Conservation (phyloP, 2,329 filamentous ascomycete species). For the Zymoseptoria tritici region DNA sequence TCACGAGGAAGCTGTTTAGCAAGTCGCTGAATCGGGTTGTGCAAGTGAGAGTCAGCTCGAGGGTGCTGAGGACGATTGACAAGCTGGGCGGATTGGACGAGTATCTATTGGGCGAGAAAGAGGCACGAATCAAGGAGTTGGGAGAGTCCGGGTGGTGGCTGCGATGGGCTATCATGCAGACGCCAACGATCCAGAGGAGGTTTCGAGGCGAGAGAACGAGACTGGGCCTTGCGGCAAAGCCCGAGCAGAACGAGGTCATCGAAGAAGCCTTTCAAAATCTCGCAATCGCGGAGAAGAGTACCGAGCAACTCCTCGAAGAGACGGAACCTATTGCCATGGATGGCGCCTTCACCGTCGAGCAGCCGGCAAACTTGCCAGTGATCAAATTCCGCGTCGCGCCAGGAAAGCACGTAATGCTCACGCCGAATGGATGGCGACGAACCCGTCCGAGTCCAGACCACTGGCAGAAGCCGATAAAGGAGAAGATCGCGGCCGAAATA, state of each 20-base stretch:
- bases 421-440: constrained; percentile 24
- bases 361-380: constrained; percentile 16
- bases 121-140: constrained; percentile 71
- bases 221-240: constrained; percentile 52
- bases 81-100: constrained; percentile 85
- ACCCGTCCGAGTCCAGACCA: constrained; percentile 14
- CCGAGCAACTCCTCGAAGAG: constrained; percentile 13
- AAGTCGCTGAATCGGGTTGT: constrained; percentile 55
- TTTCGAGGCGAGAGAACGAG: constrained; percentile 58
- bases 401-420: constrained; percentile 25
- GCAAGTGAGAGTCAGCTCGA: constrained; percentile 60
- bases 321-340: constrained; percentile 20
- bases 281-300: constrained; percentile 9
- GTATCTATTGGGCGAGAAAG: constrained; percentile 77
- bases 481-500: constrained; percentile 11
- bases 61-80: constrained; percentile 60
- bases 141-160: constrained; percentile 86
- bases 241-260: constrained; percentile 12
- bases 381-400: constrained; percentile 27
- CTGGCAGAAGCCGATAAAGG: constrained; percentile 16
- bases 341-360: constrained; percentile 23
- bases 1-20: constrained; percentile 59
- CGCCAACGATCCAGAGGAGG: constrained; percentile 54
- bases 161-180: constrained; percentile 85
- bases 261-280: constrained; percentile 4